Evolutionary conservation across 2,329 filamentous ascomycete genomes (phyloP).

Genomic region (Pseudogymnoascus sp.): DNA sequence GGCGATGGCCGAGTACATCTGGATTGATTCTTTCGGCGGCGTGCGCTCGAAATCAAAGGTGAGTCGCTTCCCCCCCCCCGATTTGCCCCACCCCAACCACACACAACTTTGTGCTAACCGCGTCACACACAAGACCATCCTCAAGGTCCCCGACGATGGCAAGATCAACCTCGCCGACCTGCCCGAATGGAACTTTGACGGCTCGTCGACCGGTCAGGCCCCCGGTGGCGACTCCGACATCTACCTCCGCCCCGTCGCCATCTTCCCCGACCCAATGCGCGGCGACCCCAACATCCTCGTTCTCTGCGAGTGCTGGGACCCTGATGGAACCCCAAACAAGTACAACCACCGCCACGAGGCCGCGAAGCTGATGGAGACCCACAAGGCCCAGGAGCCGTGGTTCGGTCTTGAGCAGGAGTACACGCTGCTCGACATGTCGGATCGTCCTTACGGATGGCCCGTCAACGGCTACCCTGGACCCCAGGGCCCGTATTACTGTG

Average conservation of each 20-base stretch:
- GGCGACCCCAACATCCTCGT: constrained; percentile 86
- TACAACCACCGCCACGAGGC: constrained; percentile 96
- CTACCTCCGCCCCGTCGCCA: constrained; percentile 84
- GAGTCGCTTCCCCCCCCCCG: constrained; percentile 25
- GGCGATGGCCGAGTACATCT: constrained; percentile 93
- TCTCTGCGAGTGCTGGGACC: constrained; percentile 88
- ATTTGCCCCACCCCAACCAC: constrained; percentile 9
- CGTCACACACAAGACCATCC: constrained; percentile 46
- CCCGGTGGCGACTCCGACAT: constrained; percentile 95
- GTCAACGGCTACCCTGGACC: constrained; percentile 68
- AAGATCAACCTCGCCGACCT: constrained; percentile 48
- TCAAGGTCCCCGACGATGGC: constrained; percentile 41
- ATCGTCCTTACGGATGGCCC: constrained; percentile 90
- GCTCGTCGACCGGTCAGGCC: constrained; percentile 86
- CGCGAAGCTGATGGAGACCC: constrained; percentile 78
- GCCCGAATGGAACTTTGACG: constrained; percentile 75
- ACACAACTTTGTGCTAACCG: background rate
- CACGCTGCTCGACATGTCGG: constrained; percentile 77
- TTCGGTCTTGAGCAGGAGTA: constrained; percentile 98
- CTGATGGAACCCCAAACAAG: constrained; percentile 92
- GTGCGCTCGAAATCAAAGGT: constrained; percentile 95
- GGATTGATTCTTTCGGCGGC: constrained; percentile 78
- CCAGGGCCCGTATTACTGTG: constrained; percentile 94
- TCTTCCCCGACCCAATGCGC: constrained; percentile 89
- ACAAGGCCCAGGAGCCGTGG: constrained; percentile 81